Evolutionary conservation across 768 basidiomycete species (phyloP), one percentile per base, ranked within the genome.

Genomic region (Termitomyces sp.): DNA sequence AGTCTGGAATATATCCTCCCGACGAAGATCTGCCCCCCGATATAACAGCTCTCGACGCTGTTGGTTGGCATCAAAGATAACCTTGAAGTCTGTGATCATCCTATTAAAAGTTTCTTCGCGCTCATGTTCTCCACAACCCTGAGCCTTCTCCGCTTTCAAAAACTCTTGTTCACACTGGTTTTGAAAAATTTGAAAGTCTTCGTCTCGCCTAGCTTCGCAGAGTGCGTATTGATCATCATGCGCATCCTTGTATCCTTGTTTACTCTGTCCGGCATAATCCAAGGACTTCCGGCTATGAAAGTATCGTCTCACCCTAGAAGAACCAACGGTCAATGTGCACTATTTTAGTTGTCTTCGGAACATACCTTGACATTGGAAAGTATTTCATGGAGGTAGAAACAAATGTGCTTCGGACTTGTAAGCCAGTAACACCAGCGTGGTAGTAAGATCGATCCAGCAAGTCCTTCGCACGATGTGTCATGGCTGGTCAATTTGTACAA

Each of bases 101-200:
- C 30, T 34, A 33, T 57, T 50, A n/a, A 61, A 61, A 18, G 33
- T 27, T 24, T 61, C 44, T 22, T 18, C n/a, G 6, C 59, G 41
- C 33, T 24, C 50, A n/a, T 30, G 42, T 46, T 56, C 59, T 48
- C 55, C 55, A 39, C 31, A 34, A 4, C 36, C 36, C n/a, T 57
- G 59, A 22, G 22, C 22, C 12, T 39, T 51, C 20, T 57, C 59
- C 30, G 46, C 55, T 12, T 61, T 45, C 22, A 34, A 1, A 24
- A 57, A 61, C 31, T 49, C 30, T 20, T 47, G 55, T 24, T 27
- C 42, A n/a, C 42, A 57, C 18, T 57, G 33, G 36, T 41, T 24
- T 8, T 16, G 11, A 11, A 34, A 46, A 5, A 6, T 44, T 22
- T 55, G 42, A 11, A 47, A 55, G 22, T 8, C 33, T 7, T 56